Percentiles rank a stretch among this genome's conserved stretches.
Conservation (phyloP, 192 early-diverging fungal genomes). For the Dissophora ornata region DNA sequence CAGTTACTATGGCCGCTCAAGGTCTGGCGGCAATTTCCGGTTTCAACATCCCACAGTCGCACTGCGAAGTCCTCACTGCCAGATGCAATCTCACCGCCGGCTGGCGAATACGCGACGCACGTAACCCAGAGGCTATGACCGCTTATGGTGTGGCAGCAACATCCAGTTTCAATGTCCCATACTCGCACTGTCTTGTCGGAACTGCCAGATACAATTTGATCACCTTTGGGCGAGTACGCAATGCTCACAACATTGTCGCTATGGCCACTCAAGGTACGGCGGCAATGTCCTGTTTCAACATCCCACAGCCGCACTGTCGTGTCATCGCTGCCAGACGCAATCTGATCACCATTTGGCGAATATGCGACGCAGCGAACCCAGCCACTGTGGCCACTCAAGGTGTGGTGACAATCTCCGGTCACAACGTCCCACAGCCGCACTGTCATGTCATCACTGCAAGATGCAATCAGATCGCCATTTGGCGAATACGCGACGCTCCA, state of each 20-base stretch:
- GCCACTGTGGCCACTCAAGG: neutral
- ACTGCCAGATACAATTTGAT: neutral
- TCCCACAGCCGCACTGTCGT: neutral
- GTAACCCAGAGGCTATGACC: neutral
- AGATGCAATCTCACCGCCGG: neutral
- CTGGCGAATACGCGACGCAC: neutral
- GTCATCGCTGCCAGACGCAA: neutral
- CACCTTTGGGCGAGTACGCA: conserved; percentile 4
- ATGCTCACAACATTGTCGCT: neutral
- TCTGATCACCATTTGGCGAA: neutral
- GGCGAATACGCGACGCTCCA: neutral
- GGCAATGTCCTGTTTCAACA: too few relatives aligned
- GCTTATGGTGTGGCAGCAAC: too few relatives aligned
- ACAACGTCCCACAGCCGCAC: conserved; percentile 7
- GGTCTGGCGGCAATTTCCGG: too few relatives aligned
- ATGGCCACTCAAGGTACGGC: neutral
- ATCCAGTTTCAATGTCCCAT: neutral
- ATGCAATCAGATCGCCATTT: neutral
- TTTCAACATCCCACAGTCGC: too few relatives aligned
- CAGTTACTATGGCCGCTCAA: too few relatives aligned
- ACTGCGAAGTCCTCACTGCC: conserved; percentile 8
- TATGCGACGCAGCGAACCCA: neutral
- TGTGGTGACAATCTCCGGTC: too few relatives aligned
- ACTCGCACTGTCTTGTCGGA: neutral
- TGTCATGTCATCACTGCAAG: neutral